Base-by-base conservation (phyloP, 208 protist genomes). In the Leishmania braziliensis region DNA sequence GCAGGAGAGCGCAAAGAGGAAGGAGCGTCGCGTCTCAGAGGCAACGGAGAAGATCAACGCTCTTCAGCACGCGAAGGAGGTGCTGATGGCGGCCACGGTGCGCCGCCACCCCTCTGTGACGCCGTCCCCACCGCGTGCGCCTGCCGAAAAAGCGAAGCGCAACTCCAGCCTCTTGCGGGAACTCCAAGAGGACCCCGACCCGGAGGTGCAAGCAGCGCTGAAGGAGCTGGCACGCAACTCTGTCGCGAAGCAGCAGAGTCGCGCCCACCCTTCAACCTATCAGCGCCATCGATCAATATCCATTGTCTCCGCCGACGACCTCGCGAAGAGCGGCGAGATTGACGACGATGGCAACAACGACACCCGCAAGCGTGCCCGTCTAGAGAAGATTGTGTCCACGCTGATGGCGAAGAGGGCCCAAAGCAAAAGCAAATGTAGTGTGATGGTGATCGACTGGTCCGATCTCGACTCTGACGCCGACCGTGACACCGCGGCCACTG, bases 391-490 rank as follows among this genome's bases (percentile, higher is more conserved):
- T 29, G 91, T 97, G 65, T 88, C 89, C 43, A 88, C 80, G 63
- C 84, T 94, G 36, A 84, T 97, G 18, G 72, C 87, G 51, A 72
- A 91, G 50, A 79, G 87, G 69, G 78, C 85, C 68, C 88, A 90
- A 72, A 87, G 86, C 68, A 90, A 91, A 77, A 94, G 92, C 74
- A 95, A 95, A 84, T 88, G 87, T 70, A 97, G 92, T 71, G 91
- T 95, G 20, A 88, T 96, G 77, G 94, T 97, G 58, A 95, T 97
- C 79, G 90, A 97, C 84, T 97, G 92, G 91, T 93, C 90, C 14
- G 88, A 91, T 77, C 56, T 69, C 63, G 81, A 90, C 50, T 91
- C 89, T n/a, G 83, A 88, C 56, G 81, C 29, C 63, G 68, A 78
- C 36, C 43, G 78, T 4, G 58, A 87, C 43, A 70, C 75, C 51